phyloP scores from a whole-genome alignment of 129 eudicot genomes.

The Helianthus annuus region DNA sequence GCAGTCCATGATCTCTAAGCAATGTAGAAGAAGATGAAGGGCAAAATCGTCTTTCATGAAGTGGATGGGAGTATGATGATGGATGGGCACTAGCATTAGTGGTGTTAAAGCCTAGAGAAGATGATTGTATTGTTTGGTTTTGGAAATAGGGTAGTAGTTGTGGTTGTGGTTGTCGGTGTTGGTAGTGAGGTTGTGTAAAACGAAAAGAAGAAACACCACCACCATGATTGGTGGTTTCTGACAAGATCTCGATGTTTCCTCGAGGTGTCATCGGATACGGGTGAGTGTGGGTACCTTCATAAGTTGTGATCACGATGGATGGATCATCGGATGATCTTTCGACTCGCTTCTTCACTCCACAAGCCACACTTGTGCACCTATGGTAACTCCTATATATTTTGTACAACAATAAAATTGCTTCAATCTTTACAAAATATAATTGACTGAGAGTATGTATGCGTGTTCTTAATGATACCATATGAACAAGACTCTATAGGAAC shows the following conservation, averaged over 20 bases:
- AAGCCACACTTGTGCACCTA: conserved; percentile 84
- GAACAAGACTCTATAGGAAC: too few species aligned
- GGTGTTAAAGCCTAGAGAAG: conserved; percentile 38
- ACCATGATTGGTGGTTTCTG: conserved; percentile 38
- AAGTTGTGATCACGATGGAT: conserved; percentile 79
- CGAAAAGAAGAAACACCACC: conserved; percentile 41
- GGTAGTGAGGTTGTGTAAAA: conserved; percentile 42
- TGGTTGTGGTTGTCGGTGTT: conserved; percentile 28
- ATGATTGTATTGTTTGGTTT: conserved; percentile 42
- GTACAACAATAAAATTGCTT: background rate
- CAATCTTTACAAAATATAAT: conserved; percentile 4
- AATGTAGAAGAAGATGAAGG: conserved; percentile 41
- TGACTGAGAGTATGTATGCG: background rate
- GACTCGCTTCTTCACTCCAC: conserved; percentile 95
- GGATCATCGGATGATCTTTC: conserved; percentile 83
- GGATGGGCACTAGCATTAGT: conserved; percentile 24
- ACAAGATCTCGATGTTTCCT: conserved; percentile 55
- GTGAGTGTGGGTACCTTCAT: conserved; percentile 90
- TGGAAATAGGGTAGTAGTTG: conserved; percentile 41
- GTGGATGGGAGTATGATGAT: conserved; percentile 28
- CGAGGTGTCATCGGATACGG: conserved; percentile 77
- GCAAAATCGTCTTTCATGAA: conserved; percentile 41
- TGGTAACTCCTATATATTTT: conserved; percentile 72
- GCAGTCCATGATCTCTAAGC: conserved; percentile 80
- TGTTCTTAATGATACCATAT: background rate